These are phyloP conservation scores for Fusarium algeriense DNA, from an alignment of 2,329 filamentous ascomycete species.

Conservation along the genomic window DNA sequence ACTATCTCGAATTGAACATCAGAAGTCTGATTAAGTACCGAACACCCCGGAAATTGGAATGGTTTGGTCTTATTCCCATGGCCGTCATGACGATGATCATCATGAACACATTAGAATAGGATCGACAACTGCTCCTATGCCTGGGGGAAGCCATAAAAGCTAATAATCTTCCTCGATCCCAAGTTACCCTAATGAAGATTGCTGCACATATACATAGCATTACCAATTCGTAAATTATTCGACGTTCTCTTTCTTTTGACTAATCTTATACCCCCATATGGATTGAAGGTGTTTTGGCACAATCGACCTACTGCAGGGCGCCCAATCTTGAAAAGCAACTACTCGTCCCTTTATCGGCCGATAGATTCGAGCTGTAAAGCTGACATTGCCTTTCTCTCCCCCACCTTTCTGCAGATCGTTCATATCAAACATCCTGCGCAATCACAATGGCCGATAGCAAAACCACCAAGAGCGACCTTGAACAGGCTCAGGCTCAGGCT, in stretches of 20 bases:
- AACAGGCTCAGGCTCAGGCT: slow-evolving; percentile 7
- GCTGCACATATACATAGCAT: not conserved
- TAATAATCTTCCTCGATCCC: too few species aligned
- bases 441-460: slow-evolving; percentile 2
- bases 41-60: not conserved
- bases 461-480: not conserved
- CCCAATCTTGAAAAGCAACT: slow-evolving; percentile 3
- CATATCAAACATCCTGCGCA: not conserved
- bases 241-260: not conserved
- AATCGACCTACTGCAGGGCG: not conserved
- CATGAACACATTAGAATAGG: not conserved
- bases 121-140: not conserved
- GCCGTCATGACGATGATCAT: not conserved
- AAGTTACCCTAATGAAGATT: not conserved
- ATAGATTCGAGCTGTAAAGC: too few species aligned
- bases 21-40: slow-evolving; percentile 20
- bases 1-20: not conserved
- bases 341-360: not conserved
- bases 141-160: too few species aligned
- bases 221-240: not conserved
- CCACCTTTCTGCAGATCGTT: not conserved
- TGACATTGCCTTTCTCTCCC: too few species aligned
- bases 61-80: not conserved
- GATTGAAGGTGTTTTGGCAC: not conserved
- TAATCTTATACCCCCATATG: not conserved